A percentile compares a stretch with the other conserved stretches of the same genome.
Conservation (phyloP, 208 protist species). For the Trypanosoma boissoni region DNA sequence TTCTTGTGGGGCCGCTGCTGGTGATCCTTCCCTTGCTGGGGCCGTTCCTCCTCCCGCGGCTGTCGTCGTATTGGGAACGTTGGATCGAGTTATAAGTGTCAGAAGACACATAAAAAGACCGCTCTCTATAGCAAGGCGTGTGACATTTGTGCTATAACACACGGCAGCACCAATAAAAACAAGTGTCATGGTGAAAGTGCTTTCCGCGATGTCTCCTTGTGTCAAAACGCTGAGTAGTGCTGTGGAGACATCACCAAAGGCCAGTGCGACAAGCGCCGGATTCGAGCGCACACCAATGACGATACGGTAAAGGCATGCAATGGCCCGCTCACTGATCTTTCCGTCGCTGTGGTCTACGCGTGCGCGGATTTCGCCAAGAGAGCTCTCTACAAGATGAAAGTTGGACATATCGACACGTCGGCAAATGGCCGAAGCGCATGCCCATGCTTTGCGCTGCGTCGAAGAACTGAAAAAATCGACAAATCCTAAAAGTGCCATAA, state of each 20-base stretch:
- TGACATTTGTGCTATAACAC: constrained; percentile 38
- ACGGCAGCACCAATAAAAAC: constrained; percentile 47
- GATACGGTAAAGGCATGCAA: constrained; percentile 52
- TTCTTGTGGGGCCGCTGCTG: constrained; percentile 3
- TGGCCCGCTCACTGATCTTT: constrained; percentile 66
- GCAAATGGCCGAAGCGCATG: constrained; percentile 69
- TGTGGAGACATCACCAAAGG: constrained; percentile 50
- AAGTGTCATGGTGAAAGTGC: constrained; percentile 40
- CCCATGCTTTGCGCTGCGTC: constrained; percentile 88
- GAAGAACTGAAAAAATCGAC: constrained; percentile 93
- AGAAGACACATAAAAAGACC: constrained; percentile 31
- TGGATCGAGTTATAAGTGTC: constrained; percentile 8
- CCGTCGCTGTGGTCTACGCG: constrained; percentile 63
- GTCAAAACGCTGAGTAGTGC: constrained; percentile 40
- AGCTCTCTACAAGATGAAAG: constrained; percentile 49
- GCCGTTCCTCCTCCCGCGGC: too few relatives aligned
- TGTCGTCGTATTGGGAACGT: too few relatives aligned
- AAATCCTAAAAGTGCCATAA: constrained; percentile 83
- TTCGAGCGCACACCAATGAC: constrained; percentile 44
- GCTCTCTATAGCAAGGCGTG: constrained; percentile 33
- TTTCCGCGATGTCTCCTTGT: constrained; percentile 36
- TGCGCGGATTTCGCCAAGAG: constrained; percentile 67
- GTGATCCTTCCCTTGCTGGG: neutral
- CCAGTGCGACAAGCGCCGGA: constrained; percentile 35
- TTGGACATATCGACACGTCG: constrained; percentile 42